Percentiles rank a stretch among this genome's conserved stretches.
These are phyloP conservation scores for Boletus huronensis DNA, from an alignment of 768 basidiomycete species.

Conservation along the genomic window DNA sequence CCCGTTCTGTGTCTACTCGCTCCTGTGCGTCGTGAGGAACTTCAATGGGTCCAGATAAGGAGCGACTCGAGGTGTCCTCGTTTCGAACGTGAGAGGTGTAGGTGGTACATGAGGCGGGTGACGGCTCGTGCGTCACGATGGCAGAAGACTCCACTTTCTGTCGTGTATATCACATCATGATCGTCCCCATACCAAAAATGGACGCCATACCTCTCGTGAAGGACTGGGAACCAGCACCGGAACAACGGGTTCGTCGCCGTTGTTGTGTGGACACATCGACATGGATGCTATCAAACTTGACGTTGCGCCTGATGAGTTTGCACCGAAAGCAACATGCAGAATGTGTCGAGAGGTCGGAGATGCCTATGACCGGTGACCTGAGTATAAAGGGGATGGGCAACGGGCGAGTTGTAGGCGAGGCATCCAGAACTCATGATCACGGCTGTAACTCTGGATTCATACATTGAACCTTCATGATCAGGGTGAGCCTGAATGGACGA, in stretches of 20 bases:
- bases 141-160: slow-evolving; percentile 3
- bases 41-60: background rate
- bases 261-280: slow-evolving; percentile 1
- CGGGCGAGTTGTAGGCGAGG: slow-evolving; percentile 6
- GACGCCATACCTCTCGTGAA: slow-evolving; percentile 11
- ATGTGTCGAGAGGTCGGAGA: background rate
- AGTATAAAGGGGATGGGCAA: slow-evolving; percentile 9
- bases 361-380: background rate
- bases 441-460: slow-evolving; percentile 5
- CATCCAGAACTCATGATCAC: background rate
- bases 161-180: background rate
- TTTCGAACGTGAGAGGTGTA: background rate
- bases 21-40: background rate
- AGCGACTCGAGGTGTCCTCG: background rate
- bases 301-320: slow-evolving; percentile 8
- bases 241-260: background rate
- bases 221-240: background rate
- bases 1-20: background rate
- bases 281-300: slow-evolving; percentile 8
- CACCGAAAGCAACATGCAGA: slow-evolving; percentile 12
- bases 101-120: background rate
- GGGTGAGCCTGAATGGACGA: background rate
- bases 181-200: background rate
- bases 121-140: background rate
- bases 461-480: too few relatives aligned